Evolutionary conservation across 805 yeast genomes (phyloP), one percentile per base, ranked within the genome.

Genomic region (Komagataella pseudopastoris): DNA sequence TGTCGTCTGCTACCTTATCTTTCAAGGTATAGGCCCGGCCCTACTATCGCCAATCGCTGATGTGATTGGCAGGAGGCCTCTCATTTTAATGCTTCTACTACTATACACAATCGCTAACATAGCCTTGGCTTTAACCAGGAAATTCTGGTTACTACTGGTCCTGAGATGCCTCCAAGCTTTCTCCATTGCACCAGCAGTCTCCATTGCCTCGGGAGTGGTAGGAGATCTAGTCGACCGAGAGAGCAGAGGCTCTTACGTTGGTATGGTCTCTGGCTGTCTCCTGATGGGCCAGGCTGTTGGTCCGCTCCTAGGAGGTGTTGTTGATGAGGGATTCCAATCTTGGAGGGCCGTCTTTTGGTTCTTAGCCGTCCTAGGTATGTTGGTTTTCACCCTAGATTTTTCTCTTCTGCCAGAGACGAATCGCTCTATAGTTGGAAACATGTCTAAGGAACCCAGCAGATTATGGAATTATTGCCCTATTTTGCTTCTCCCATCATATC

Each of bases 261-360:
- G 90, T 0, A 61, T 80, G 24, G 74, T 76, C 1, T 60, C 77
- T 23, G 88, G 89, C 0, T 65, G 79, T 45, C 78, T 78, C 14
- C 70, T 81, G 23, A 55, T 82, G 3, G 91, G 90, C 1, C 78
- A 79, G 58, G 86, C 85, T 1, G 72, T 84, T 56, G 93, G 90
- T 18, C 84, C 88, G 0, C 60, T 86, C 4, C 67, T 85, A 22
- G 77, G 77, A 6, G 75, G 76, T 36, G 65, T 61, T 1, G 52
- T 73, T 60, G 82, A 66, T 48, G 46, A 49, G 16, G 72, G 74
- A 8, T 67, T 63, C 0, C 56, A 70, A 20, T 72, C 77, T n/a
- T 85, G 93, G 91, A 69, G 89, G 57, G 75, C 85, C 0, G 73
- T 80, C 23, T 81, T 81, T 56, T 76, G 84, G 76, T 83, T 85